These are phyloP conservation scores for Phytophthora vignae DNA, from an alignment of 352 stramenopile species.

Conservation along the genomic window DNA sequence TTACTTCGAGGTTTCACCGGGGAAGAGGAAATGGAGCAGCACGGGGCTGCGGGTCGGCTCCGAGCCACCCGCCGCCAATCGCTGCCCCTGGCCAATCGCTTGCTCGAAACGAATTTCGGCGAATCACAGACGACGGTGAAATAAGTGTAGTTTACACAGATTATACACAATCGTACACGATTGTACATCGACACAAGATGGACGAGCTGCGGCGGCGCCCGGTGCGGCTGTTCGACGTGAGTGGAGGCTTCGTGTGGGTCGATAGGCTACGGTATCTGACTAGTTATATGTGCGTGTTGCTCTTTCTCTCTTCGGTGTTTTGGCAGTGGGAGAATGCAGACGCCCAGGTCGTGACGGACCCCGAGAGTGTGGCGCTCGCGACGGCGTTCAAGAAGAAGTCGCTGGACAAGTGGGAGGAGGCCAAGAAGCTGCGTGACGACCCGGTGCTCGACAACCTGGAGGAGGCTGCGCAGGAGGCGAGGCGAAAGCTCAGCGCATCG, in stretches of 20 bases:
- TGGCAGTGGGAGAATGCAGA: conserved; percentile 27
- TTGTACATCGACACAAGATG: not conserved
- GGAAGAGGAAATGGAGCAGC: conserved; percentile 71
- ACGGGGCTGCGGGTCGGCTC: not conserved
- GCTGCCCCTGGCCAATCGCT: conserved; percentile 34
- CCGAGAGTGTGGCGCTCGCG: conserved; percentile 51
- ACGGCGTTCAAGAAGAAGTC: conserved; percentile 60
- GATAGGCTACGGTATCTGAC: not conserved
- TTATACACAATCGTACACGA: not conserved
- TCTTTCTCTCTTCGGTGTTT: not conserved
- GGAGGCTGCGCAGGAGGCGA: conserved; percentile 15
- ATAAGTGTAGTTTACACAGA: conserved; percentile 6
- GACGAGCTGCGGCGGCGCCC: conserved; percentile 29
- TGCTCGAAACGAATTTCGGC: conserved; percentile 13
- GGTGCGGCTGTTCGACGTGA: conserved; percentile 37
- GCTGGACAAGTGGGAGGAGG: conserved; percentile 46
- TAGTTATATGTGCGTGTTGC: not conserved
- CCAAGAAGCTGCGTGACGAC: conserved; percentile 55
- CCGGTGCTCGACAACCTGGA: conserved; percentile 56
- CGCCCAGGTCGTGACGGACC: conserved; percentile 25
- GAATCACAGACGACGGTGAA: conserved; percentile 11
- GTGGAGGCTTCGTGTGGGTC: not conserved
- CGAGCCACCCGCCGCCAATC: conserved; percentile 16
- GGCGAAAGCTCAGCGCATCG: conserved; percentile 29
- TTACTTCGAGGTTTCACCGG: conserved; percentile 54